These are phyloP conservation scores for Brassica hybrid DNA, from an alignment of 441 rosid genomes.

Conservation along the genomic window DNA sequence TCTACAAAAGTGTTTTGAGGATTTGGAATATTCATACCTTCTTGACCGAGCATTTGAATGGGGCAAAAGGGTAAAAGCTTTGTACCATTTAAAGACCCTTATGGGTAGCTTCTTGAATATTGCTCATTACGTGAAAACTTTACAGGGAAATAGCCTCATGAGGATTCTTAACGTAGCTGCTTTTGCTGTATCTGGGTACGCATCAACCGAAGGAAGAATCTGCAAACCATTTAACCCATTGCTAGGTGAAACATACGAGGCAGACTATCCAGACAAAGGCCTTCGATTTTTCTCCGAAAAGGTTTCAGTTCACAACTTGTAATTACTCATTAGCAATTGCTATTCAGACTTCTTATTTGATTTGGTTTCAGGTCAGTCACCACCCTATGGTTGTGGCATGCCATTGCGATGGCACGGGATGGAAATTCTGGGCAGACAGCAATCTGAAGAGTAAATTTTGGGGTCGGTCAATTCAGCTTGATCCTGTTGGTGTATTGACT, in stretches of 20 bases:
- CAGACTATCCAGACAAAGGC: slow-evolving; percentile 73
- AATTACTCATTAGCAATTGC: slow-evolving; percentile 7
- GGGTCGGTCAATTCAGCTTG: slow-evolving; percentile 78
- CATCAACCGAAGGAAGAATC: slow-evolving; percentile 66
- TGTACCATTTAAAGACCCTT: slow-evolving; percentile 11
- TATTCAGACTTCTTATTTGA: slow-evolving; percentile 22
- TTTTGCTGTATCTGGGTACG: slow-evolving; percentile 75
- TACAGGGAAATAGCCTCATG: slow-evolving; percentile 67
- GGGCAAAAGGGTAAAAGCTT: slow-evolving; percentile 52
- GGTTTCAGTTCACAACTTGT: slow-evolving; percentile 41
- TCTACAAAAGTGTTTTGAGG: slow-evolving; percentile 61
- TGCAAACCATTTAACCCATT: slow-evolving; percentile 75
- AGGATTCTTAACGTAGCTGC: slow-evolving; percentile 72
- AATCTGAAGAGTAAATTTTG: slow-evolving; percentile 70
- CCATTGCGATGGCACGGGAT: slow-evolving; percentile 69
- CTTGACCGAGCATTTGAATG: slow-evolving; percentile 59
- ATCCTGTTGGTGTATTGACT: slow-evolving; percentile 64
- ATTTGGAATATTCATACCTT: slow-evolving; percentile 60
- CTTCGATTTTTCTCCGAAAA: slow-evolving; percentile 66
- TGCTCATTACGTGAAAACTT: slow-evolving; percentile 9
- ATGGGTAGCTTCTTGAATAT: slow-evolving; percentile 12
- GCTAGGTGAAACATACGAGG: slow-evolving; percentile 74
- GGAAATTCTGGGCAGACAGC: slow-evolving; percentile 78
- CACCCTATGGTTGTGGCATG: slow-evolving; percentile 77
- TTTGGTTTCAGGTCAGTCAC: slow-evolving; percentile 63